These are phyloP conservation scores for Sclerotinia borealis DNA, from an alignment of 2,329 filamentous ascomycete genomes.

Conservation along the genomic window DNA sequence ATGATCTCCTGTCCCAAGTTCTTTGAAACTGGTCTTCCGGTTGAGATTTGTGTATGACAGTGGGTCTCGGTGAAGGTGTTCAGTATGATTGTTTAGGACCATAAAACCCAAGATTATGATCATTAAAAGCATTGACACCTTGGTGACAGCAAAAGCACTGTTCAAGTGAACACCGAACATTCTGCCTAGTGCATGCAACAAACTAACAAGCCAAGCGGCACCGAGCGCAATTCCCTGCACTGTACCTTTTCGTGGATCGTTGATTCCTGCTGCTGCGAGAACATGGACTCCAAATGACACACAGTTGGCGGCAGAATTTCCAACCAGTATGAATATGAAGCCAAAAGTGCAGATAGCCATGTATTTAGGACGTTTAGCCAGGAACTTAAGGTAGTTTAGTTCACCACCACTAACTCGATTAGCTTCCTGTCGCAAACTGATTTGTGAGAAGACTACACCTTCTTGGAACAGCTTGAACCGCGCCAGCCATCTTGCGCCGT, in stretches of 20 bases:
- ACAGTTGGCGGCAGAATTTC: slow-evolving; percentile 46
- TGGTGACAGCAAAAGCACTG: slow-evolving; percentile 45
- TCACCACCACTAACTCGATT: slow-evolving; percentile 36
- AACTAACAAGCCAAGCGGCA: slow-evolving; percentile 39
- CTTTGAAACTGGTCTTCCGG: slow-evolving; percentile 11
- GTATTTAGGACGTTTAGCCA: neutral
- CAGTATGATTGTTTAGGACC: slow-evolving; percentile 9
- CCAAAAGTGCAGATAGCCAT: slow-evolving; percentile 37
- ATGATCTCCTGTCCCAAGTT: slow-evolving; percentile 17
- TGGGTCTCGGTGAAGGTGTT: neutral
- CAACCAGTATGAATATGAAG: slow-evolving; percentile 34
- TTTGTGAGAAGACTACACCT: slow-evolving; percentile 20
- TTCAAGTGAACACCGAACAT: slow-evolving; percentile 45
- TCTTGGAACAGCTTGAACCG: slow-evolving; percentile 38
- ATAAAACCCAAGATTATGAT: slow-evolving; percentile 36
- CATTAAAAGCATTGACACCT: slow-evolving; percentile 43
- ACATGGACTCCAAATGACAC: slow-evolving; percentile 44
- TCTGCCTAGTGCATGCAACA: slow-evolving; percentile 43
- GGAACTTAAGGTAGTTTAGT: slow-evolving; percentile 36
- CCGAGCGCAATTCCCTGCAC: slow-evolving; percentile 44
- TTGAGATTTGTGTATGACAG: slow-evolving; percentile 14
- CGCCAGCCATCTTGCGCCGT: slow-evolving; percentile 36
- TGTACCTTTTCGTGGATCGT: slow-evolving; percentile 29
- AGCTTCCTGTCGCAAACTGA: neutral
- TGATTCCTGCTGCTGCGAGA: slow-evolving; percentile 35